Evolutionary conservation across 176 grass and related monocot species (phyloP).

Genomic region (Secale cereale): DNA sequence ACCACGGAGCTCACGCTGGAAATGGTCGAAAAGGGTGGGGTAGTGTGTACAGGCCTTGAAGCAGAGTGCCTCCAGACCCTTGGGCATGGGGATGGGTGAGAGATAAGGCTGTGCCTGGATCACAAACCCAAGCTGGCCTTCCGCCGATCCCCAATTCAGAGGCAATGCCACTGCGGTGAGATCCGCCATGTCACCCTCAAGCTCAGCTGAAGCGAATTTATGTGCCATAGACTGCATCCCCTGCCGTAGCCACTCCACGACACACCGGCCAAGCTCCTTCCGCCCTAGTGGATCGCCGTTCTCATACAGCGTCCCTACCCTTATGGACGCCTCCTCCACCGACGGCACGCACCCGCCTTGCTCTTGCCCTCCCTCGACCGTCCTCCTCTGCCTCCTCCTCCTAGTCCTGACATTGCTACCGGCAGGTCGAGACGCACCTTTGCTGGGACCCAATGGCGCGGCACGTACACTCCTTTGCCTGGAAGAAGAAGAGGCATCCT

Average conservation of each 20-base stretch:
- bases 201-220: slow-evolving; percentile 59
- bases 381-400: slow-evolving; percentile 21
- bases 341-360: slow-evolving; percentile 59
- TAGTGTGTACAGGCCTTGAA: slow-evolving; percentile 95
- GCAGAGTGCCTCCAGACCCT: slow-evolving; percentile 86
- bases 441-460: slow-evolving; percentile 18
- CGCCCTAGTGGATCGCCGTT: slow-evolving; percentile 71
- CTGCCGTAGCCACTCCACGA: slow-evolving; percentile 70
- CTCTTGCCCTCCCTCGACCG: slow-evolving; percentile 25
- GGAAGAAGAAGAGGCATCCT: not conserved
- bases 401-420: not conserved
- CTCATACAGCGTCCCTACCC: slow-evolving; percentile 66
- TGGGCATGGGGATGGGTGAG: slow-evolving; percentile 74
- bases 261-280: slow-evolving; percentile 77
- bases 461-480: slow-evolving; percentile 13
- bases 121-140: slow-evolving; percentile 55
- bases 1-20: slow-evolving; percentile 83
- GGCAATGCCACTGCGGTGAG: slow-evolving; percentile 18
- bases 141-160: slow-evolving; percentile 26
- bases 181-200: slow-evolving; percentile 66
- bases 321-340: slow-evolving; percentile 60
- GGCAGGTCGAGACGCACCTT: not conserved
- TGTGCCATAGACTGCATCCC: slow-evolving; percentile 92
- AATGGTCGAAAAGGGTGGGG: slow-evolving; percentile 88
- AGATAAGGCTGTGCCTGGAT: slow-evolving; percentile 85